These are phyloP conservation scores for Xylaria sp. DNA, from an alignment of 2,329 filamentous ascomycete species.

Conservation along the genomic window DNA sequence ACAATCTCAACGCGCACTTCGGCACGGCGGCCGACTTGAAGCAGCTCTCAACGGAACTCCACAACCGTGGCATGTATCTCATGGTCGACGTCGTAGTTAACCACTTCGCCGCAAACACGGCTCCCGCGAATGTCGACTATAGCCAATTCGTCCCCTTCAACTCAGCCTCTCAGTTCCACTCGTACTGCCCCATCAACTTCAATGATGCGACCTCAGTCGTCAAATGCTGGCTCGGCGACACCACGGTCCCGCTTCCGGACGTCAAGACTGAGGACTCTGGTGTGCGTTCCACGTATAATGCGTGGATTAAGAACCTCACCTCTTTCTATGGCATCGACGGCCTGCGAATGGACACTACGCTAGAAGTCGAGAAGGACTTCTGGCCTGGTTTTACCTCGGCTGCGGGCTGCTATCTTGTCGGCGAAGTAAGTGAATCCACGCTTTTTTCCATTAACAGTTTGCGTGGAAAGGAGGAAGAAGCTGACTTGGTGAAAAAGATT, in stretches of 20 bases:
- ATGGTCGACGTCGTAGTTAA: slow-evolving; percentile 72
- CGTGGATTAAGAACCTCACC: slow-evolving; percentile 61
- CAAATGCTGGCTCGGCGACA: slow-evolving; percentile 63
- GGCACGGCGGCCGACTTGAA: slow-evolving; percentile 67
- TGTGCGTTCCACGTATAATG: slow-evolving; percentile 58
- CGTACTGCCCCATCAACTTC: slow-evolving; percentile 65
- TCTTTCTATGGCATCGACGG: slow-evolving; percentile 65
- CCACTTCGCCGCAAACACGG: slow-evolving; percentile 64
- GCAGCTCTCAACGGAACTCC: slow-evolving; percentile 61
- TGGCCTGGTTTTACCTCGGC: slow-evolving; percentile 58
- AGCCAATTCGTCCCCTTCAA: slow-evolving; percentile 66
- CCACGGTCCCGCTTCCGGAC: slow-evolving; percentile 58
- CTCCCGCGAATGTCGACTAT: slow-evolving; percentile 63
- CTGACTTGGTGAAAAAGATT: slow-evolving; percentile 42
- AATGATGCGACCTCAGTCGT: slow-evolving; percentile 55
- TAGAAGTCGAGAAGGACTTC: slow-evolving; percentile 61
- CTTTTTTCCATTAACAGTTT: not conserved
- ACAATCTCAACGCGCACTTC: slow-evolving; percentile 68
- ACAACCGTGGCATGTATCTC: slow-evolving; percentile 67
- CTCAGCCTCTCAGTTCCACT: slow-evolving; percentile 64
- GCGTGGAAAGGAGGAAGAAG: not conserved
- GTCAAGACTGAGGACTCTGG: slow-evolving; percentile 57
- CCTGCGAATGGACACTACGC: slow-evolving; percentile 61
- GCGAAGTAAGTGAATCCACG: slow-evolving; percentile 53
- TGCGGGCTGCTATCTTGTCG: slow-evolving; percentile 61